Conservation (phyloP, 1,284 basidiomycete genomes). For the Ceratobasidium sp. region DNA sequence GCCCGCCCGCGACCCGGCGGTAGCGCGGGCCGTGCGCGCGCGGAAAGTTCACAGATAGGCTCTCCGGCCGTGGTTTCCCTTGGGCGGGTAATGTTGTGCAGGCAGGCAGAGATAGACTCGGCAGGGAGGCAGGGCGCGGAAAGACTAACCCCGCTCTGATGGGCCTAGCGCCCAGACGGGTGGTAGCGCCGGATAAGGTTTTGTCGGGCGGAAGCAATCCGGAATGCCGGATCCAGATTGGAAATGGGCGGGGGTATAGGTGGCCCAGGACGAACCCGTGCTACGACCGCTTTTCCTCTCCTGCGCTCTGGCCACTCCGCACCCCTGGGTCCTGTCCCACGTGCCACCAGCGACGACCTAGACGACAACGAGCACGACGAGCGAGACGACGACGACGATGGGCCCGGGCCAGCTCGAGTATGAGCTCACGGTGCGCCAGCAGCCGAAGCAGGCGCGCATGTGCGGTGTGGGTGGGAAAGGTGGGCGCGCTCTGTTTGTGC, state of each 20-base stretch:
- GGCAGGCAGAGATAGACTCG: too few species aligned
- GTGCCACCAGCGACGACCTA: slow-evolving; percentile 7
- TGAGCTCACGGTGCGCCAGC: slow-evolving; percentile 50
- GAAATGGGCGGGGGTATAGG: background rate
- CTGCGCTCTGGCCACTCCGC: slow-evolving; percentile 13
- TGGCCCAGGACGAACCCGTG: too few species aligned
- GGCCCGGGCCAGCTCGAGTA: slow-evolving; percentile 25
- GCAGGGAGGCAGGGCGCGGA: background rate
- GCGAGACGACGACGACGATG: slow-evolving; percentile 6
- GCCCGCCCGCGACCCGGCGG: too few species aligned
- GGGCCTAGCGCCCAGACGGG: background rate
- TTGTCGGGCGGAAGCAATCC: background rate
- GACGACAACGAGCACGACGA: background rate
- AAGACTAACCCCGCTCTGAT: slow-evolving; percentile 7
- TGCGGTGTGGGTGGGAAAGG: slow-evolving; percentile 91
- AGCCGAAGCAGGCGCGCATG: slow-evolving; percentile 77
- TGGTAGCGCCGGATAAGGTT: slow-evolving; percentile 1
- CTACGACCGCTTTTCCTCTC: too few species aligned
- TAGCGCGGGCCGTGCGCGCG: too few species aligned
- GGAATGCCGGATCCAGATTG: background rate
- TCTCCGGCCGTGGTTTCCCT: too few species aligned
- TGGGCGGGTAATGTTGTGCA: too few species aligned
- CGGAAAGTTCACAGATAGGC: too few species aligned
- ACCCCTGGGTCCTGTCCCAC: slow-evolving; percentile 16
- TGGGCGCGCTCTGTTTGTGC: slow-evolving; percentile 50